A percentile compares a stretch with the other conserved stretches of the same genome.
phyloP scores from a whole-genome alignment of 2,329 filamentous ascomycete species.

The Calonectria naviculata region DNA sequence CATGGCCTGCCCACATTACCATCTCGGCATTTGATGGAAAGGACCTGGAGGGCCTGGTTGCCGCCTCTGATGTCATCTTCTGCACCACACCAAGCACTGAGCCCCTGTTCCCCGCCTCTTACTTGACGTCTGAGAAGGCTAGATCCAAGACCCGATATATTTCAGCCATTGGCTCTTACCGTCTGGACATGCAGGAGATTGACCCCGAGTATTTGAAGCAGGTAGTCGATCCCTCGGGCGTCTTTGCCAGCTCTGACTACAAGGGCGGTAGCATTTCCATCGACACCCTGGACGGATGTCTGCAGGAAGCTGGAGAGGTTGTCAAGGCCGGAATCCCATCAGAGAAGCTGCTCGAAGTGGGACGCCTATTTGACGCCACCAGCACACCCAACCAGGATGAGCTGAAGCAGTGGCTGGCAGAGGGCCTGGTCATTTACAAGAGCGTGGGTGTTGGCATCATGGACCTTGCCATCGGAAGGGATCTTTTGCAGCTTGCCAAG shows the following conservation, averaged over 20 bases:
- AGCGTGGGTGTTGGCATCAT: slow-evolving; percentile 75
- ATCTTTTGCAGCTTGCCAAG: slow-evolving; percentile 67
- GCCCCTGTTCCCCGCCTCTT: slow-evolving; percentile 40
- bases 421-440: slow-evolving; percentile 77
- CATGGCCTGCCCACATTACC: slow-evolving; percentile 30
- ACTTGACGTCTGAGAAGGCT: slow-evolving; percentile 34
- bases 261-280: slow-evolving; percentile 35
- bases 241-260: slow-evolving; percentile 10
- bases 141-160: slow-evolving; percentile 40
- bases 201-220: slow-evolving; percentile 42
- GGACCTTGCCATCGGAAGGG: slow-evolving; percentile 72
- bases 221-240: slow-evolving; percentile 26
- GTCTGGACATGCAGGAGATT: slow-evolving; percentile 46
- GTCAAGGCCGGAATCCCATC: slow-evolving; percentile 39
- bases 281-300: slow-evolving; percentile 42
- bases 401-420: slow-evolving; percentile 69
- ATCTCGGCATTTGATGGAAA: slow-evolving; percentile 25
- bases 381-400: slow-evolving; percentile 6
- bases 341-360: slow-evolving; percentile 52
- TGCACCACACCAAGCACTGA: slow-evolving; percentile 45
- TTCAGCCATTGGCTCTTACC: slow-evolving; percentile 45
- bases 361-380: slow-evolving; percentile 60
- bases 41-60: slow-evolving; percentile 30
- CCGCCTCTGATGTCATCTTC: slow-evolving; percentile 43
- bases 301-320: slow-evolving; percentile 45